Evolutionary conservation across 257 asterid species (phyloP).

Genomic region (Plantago ovata): DNA sequence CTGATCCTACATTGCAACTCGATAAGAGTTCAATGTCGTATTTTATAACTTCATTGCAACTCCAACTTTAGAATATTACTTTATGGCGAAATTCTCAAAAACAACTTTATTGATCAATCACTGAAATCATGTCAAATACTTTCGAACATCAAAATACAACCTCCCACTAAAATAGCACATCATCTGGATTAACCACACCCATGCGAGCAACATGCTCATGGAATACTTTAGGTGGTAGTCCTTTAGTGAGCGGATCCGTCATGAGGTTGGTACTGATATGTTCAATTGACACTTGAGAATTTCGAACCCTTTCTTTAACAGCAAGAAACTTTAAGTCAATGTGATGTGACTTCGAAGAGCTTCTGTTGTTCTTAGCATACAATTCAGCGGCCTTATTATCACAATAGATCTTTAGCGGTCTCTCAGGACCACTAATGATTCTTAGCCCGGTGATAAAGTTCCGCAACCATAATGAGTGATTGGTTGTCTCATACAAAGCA

Average conservation of each 20-base stretch:
- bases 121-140: not conserved
- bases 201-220: not conserved
- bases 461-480: no score
- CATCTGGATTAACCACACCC: not conserved
- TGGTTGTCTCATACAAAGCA: no score
- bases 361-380: no score
- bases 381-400: no score
- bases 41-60: no score
- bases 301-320: constrained; percentile 11
- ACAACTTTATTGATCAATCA: not conserved
- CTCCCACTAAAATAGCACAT: not conserved
- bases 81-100: no score
- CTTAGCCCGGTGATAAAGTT: no score
- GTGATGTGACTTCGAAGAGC: not conserved
- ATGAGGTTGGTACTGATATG: not conserved
- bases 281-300: not conserved
- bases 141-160: not conserved
- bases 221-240: not conserved
- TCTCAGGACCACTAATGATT: no score
- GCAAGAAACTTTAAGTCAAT: constrained; percentile 11
- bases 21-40: no score
- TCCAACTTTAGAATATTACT: no score
- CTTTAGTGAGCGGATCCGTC: constrained; percentile 11
- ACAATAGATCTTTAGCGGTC: no score
- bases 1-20: no score